These are phyloP conservation scores for Phialocephala sp. DNA, from an alignment of 2,329 filamentous ascomycete genomes.

Conservation along the genomic window DNA sequence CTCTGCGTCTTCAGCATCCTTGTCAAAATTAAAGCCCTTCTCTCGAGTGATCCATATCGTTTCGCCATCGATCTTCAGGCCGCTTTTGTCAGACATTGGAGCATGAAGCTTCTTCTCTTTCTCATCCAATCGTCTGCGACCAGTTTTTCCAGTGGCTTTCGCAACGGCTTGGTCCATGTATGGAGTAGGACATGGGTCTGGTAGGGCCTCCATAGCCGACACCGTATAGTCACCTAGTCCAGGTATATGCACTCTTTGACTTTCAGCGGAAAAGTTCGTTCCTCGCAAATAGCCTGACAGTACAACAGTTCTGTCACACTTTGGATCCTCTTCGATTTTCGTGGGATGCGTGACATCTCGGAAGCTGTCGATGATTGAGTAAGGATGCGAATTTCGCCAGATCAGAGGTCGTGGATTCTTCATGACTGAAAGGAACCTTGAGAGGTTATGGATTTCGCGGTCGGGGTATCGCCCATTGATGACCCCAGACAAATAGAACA, in stretches of 20 bases:
- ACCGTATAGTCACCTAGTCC: conserved; percentile 90
- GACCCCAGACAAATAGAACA: conserved; percentile 96
- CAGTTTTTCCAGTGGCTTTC: conserved; percentile 82
- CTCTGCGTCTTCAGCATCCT: conserved; percentile 67
- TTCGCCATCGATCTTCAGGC: conserved; percentile 94
- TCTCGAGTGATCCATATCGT: conserved; percentile 85
- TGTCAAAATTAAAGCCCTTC: conserved; percentile 77
- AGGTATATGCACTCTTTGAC: conserved; percentile 88
- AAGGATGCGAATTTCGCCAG: conserved; percentile 96
- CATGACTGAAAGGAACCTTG: conserved; percentile 96
- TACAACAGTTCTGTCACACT: conserved; percentile 89
- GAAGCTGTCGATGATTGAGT: conserved; percentile 91
- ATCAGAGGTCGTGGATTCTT: conserved; percentile 97
- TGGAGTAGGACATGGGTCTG: conserved; percentile 94
- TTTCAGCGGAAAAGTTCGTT: conserved; percentile 87
- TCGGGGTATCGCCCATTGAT: conserved; percentile 97
- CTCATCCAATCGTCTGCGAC: conserved; percentile 82
- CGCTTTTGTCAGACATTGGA: conserved; percentile 97
- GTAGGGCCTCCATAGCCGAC: conserved; percentile 81
- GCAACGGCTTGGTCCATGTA: conserved; percentile 86
- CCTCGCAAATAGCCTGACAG: conserved; percentile 93
- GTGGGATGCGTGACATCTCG: conserved; percentile 94
- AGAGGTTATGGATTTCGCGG: conserved; percentile 93
- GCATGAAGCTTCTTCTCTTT: conserved; percentile 97
- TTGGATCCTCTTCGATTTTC: conserved; percentile 83